phyloP scores from a whole-genome alignment of 768 basidiomycete genomes.

The Xerocomus spinulosus region DNA sequence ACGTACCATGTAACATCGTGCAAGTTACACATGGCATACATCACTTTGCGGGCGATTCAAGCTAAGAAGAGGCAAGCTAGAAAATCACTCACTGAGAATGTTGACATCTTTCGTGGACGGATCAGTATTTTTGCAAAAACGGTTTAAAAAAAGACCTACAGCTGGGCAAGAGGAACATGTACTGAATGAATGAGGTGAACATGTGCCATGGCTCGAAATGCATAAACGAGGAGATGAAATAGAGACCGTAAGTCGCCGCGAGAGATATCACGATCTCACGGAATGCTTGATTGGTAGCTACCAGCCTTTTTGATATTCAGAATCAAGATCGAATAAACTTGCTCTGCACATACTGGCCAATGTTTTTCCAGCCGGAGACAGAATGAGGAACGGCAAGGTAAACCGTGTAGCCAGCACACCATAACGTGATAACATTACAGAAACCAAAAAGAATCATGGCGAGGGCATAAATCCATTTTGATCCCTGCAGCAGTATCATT shows the following conservation, averaged over 20 bases:
- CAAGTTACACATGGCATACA: constrained; percentile 91
- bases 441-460: constrained; percentile 77
- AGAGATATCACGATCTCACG: constrained; percentile 83
- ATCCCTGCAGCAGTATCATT: constrained; percentile 47
- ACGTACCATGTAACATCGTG: constrained; percentile 80
- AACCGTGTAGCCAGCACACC: constrained; percentile 89
- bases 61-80: background rate
- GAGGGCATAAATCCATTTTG: constrained; percentile 77
- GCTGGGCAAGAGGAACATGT: constrained; percentile 83
- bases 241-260: constrained; percentile 74
- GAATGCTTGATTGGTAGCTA: constrained; percentile 63
- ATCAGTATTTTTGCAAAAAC: constrained; percentile 7
- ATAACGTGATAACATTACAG: constrained; percentile 73
- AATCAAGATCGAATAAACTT: background rate
- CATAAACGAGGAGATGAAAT: constrained; percentile 81
- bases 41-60: constrained; percentile 44
- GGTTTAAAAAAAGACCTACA: constrained; percentile 38
- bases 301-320: constrained; percentile 42
- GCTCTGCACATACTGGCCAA: constrained; percentile 52
- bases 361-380: constrained; percentile 67
- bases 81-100: constrained; percentile 57
- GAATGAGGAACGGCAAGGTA: constrained; percentile 79
- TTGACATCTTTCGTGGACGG: constrained; percentile 51
- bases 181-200: constrained; percentile 89
- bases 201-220: constrained; percentile 97